Conservation (phyloP, 257 asterid genomes). For the Hygrophila difformis region DNA sequence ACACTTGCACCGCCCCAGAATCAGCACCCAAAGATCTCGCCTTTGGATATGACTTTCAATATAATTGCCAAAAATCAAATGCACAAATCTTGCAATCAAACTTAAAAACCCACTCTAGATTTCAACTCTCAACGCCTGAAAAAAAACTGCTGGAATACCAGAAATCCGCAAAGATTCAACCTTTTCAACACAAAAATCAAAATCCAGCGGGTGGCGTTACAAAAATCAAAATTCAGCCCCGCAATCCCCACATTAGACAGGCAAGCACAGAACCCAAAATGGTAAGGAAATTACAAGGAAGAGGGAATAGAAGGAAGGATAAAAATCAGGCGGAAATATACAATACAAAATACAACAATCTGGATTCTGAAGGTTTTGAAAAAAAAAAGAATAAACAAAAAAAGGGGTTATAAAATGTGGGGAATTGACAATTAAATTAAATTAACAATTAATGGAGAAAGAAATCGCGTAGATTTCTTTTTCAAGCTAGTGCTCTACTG, state of each 20-base stretch:
- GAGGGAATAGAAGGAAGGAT: conserved; percentile 8
- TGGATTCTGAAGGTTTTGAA: background rate
- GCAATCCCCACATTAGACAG: no score
- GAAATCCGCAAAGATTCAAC: conserved; percentile 19
- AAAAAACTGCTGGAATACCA: no score
- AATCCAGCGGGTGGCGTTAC: no score
- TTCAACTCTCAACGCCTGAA: background rate
- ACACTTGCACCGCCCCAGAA: no score
- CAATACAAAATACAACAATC: no score
- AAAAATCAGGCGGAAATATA: conserved; percentile 12
- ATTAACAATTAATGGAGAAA: no score
- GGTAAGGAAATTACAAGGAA: no score
- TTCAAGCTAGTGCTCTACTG: conserved; percentile 16
- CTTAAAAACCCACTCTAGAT: background rate
- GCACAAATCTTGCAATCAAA: background rate
- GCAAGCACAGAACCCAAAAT: no score
- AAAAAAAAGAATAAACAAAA: no score
- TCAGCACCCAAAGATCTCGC: conserved; percentile 8
- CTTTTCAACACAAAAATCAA: conserved; percentile 19
- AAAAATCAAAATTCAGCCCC: no score
- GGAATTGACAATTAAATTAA: no score
- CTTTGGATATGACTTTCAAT: conserved; percentile 14
- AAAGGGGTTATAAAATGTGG: background rate
- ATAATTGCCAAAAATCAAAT: background rate
- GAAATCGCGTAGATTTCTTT: background rate